Conservation (phyloP, 164 flowering plant genomes). For the Chimonanthus praecox region DNA sequence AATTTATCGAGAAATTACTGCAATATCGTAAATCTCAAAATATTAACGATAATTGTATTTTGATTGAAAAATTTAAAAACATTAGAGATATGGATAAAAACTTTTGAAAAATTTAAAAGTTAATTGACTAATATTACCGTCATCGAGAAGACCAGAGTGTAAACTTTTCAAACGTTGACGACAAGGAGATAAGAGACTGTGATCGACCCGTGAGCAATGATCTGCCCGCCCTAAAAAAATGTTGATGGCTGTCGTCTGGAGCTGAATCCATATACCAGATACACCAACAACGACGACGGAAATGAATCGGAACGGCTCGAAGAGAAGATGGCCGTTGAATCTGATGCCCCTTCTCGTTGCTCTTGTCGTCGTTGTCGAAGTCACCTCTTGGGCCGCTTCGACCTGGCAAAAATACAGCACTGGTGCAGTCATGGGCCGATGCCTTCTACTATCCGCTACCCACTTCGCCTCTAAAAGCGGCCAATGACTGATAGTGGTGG, state of each 20-base stretch:
- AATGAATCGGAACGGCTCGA: neutral
- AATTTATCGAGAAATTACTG: no score
- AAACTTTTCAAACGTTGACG: no score
- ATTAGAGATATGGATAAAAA: no score
- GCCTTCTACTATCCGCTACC: constrained; percentile 27
- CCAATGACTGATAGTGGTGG: no score
- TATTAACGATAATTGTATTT: no score
- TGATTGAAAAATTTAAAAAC: no score
- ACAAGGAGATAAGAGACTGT: no score
- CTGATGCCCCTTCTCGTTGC: constrained; percentile 55
- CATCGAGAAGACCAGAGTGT: no score
- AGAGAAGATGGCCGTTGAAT: constrained; percentile 65
- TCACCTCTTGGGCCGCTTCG: constrained; percentile 70
- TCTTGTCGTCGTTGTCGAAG: constrained; percentile 65
- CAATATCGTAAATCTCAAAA: no score
- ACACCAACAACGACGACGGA: neutral
- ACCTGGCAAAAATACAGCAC: constrained; percentile 61
- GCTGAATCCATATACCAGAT: neutral
- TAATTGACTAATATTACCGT: no score
- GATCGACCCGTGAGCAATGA: no score
- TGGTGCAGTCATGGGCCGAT: constrained; percentile 61
- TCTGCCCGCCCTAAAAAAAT: neutral
- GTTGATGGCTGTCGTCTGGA: neutral
- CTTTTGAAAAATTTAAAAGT: no score
- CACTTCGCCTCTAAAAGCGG: neutral